Evolutionary conservation across 2,329 filamentous ascomycete genomes (phyloP), one percentile per base, ranked within the genome.

Genomic region (Diaporthe aspalathi): DNA sequence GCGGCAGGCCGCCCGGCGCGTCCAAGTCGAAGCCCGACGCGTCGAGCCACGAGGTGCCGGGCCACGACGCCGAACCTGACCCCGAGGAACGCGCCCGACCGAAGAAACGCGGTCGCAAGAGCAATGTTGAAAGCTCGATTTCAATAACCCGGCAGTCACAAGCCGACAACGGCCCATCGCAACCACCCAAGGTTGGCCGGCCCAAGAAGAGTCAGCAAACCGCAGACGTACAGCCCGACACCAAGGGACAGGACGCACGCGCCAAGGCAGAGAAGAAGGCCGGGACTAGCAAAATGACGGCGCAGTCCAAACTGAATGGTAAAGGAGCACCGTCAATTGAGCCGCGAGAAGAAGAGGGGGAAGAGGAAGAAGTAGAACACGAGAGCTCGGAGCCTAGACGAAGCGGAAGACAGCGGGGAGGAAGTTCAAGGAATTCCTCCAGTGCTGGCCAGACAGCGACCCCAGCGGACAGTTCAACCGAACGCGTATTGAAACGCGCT

Each of bases 1-100:
- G 81, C 74, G 81, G 80, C 68, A 80, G 78, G 24, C 74, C 75
- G 12, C 67, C 75, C 3, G 74, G 67, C 74, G 74, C 78, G 75
- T 76, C 75, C 8, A 73, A 72, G 24, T 54, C 47, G 20, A 56
- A 68, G 3, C 70, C 72, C 24, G 74, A 67, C 78, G 77, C 76
- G 76, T 75, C 77, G 20, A 54, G 38, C 27, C 73, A 67, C 67
- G 68, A 68, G 27, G 47, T 32, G 20, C 70, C 45, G 50, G 57
- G 57, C 22, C 50, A 47, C 40, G 53, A 74, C 47, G 68, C 66
- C n/a, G 67, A 67, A 29, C 54, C 52, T 47, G 62, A 69, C 12
- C 50, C 12, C n/a, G 70, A 70, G 11, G 70, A 72, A 50, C 50
- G 57, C 38, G 66, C 66, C 5, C 68, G 71, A 24, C 73, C 74